A percentile compares a stretch with the other conserved stretches of the same genome.
Conservation (phyloP, 306 rosid genomes). For the Adenanthera pavonina region DNA sequence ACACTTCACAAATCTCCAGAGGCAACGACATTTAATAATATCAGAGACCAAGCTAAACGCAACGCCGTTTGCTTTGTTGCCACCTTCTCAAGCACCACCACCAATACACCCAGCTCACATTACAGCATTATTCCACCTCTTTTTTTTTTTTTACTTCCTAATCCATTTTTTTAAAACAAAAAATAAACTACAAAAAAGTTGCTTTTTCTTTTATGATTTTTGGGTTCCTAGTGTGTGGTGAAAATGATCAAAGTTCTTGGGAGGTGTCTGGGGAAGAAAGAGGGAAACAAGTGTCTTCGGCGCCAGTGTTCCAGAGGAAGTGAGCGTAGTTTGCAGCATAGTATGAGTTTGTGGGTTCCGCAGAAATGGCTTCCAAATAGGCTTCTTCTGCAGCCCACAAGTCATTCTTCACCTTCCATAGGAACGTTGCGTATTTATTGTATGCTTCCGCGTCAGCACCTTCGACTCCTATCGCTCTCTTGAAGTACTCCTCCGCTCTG, state of each 20-base stretch:
- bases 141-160: background rate
- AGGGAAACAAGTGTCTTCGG: constrained; percentile 91
- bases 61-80: constrained; percentile 10
- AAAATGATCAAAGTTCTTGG: constrained; percentile 42
- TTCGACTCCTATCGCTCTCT: constrained; percentile 63
- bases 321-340: constrained; percentile 89
- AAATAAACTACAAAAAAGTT: background rate
- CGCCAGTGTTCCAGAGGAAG: constrained; percentile 96
- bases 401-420: constrained; percentile 78
- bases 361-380: constrained; percentile 76
- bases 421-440: constrained; percentile 77
- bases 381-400: constrained; percentile 95
- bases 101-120: background rate
- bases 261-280: constrained; percentile 54
- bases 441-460: constrained; percentile 85
- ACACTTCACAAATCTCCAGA: constrained; percentile 25
- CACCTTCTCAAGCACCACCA: background rate
- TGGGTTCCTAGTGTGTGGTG: background rate
- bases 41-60: constrained; percentile 10
- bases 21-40: background rate
- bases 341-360: constrained; percentile 73
- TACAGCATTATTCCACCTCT: background rate
- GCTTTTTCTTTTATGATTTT: background rate
- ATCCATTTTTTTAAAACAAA: background rate
- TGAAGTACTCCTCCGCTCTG: constrained; percentile 94